These are phyloP conservation scores for Brassica carinata DNA, from an alignment of 345 rosid genomes.

Conservation along the genomic window DNA sequence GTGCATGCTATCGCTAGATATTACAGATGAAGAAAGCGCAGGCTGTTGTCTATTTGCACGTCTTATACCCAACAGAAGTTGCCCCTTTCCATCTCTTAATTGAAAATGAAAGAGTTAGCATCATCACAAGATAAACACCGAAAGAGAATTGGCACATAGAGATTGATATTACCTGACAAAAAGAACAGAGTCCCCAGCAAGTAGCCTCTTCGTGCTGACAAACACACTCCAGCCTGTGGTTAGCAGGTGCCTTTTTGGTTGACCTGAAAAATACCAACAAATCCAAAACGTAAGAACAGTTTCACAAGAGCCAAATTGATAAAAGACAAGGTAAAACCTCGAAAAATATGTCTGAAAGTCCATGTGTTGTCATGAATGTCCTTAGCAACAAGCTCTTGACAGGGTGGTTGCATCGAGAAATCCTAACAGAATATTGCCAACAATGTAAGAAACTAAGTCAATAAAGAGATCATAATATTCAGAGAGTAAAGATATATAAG, in stretches of 20 bases:
- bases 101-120: slow-evolving; percentile 19
- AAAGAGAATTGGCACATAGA: slow-evolving; percentile 14
- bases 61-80: slow-evolving; percentile 83
- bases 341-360: slow-evolving; percentile 94
- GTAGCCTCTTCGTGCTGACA: slow-evolving; percentile 89
- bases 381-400: slow-evolving; percentile 86
- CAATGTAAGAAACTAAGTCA: slow-evolving; percentile 24
- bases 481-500: neutral
- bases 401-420: slow-evolving; percentile 93
- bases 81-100: slow-evolving; percentile 89
- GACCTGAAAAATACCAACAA: slow-evolving; percentile 54
- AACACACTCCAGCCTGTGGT: slow-evolving; percentile 98
- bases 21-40: slow-evolving; percentile 89
- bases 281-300: slow-evolving; percentile 16
- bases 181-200: slow-evolving; percentile 93
- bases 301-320: neutral
- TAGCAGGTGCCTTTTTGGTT: slow-evolving; percentile 86
- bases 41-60: slow-evolving; percentile 91
- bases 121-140: slow-evolving; percentile 5
- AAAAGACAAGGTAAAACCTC: slow-evolving; percentile 51
- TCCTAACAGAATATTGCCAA: slow-evolving; percentile 53
- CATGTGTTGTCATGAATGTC: slow-evolving; percentile 88
- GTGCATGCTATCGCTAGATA: slow-evolving; percentile 99
- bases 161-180: slow-evolving; percentile 67
- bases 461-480: neutral